These are phyloP conservation scores for Cicer arietinum DNA, from an alignment of 306 rosid genomes.

Conservation along the genomic window DNA sequence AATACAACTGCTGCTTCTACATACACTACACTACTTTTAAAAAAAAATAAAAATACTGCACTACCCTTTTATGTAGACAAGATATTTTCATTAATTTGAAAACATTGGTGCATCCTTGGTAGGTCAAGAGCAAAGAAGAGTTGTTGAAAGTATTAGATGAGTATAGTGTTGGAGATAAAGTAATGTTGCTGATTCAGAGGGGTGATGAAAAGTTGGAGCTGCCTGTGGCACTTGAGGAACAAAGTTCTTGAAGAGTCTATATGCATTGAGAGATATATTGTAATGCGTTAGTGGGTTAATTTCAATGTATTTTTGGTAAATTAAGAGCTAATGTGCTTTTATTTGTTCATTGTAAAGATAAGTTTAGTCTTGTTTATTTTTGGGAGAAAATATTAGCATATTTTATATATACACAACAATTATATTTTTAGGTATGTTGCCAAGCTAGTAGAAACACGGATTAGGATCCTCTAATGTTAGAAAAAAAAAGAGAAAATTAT, in stretches of 20 bases:
- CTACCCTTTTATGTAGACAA: neutral
- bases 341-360: constrained; percentile 7
- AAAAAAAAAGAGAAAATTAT: too few relatives aligned
- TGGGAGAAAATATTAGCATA: neutral
- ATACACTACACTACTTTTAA: neutral
- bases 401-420: too few relatives aligned
- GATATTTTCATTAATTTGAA: neutral
- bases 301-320: neutral
- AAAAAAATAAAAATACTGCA: neutral
- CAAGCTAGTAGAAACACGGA: too few relatives aligned
- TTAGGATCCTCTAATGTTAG: too few relatives aligned
- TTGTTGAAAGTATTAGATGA: constrained; percentile 79
- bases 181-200: constrained; percentile 67
- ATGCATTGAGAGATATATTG: neutral
- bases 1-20: constrained; percentile 8
- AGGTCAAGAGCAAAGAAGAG: constrained; percentile 89
- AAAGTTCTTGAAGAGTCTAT: constrained; percentile 45
- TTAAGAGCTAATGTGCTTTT: neutral
- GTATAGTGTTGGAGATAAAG: constrained; percentile 72
- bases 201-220: constrained; percentile 73
- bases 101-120: constrained; percentile 35
- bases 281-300: constrained; percentile 11
- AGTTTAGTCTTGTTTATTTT: neutral
- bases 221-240: constrained; percentile 74
- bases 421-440: too few relatives aligned